Evolutionary conservation across 108 stramenopile genomes (phyloP), one percentile per base, ranked within the genome.

Genomic region (Cyclostephanos tholiformis): DNA sequence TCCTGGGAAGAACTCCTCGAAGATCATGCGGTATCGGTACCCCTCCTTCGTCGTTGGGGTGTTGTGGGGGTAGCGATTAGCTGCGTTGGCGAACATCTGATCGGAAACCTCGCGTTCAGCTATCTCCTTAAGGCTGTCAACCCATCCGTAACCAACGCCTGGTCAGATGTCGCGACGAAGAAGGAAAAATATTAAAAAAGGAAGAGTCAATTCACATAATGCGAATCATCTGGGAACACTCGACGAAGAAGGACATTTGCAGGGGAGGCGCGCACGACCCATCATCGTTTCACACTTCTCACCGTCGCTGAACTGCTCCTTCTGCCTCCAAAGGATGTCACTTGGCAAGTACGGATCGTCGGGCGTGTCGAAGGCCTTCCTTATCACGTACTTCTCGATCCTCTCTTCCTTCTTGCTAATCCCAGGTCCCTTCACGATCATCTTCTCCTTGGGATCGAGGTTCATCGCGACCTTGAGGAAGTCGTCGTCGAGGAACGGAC

Each of bases 261-360:
- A 14, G 44, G 14, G 44, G 16, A 12, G 41, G 7, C 6, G 9
- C 0, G 3, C 4, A 12, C 9, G 12, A 9, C 1, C 12, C 41
- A 41, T 41, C 41, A 9, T 41, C 41, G 41, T 69, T 20, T 26
- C 29, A 61, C 32, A 32, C 32, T 32, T 14, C 87, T 75, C 62
- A 89, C 91, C 98, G 71, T 99, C 98, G 86, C 93, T 95, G 77
- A 98, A 98, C 87, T 98, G 97, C 84, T 98, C 98, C 91, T 99
- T 99, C 84, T 98, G 97, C 72, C 98, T 93, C 97, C 97, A 99
- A 73, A 99, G 88, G 77, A 99, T 97, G 32, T 97, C 91, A 41
- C 87, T 71, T 8, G 98, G 98, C 61, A 99, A 86, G 88, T 99
- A 99, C 2, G 97, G 97, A 84, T 99, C 96, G 56, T 98, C 97